Conservation (phyloP, 192 early-diverging fungal species). For the Entophlyctis luteolus region DNA sequence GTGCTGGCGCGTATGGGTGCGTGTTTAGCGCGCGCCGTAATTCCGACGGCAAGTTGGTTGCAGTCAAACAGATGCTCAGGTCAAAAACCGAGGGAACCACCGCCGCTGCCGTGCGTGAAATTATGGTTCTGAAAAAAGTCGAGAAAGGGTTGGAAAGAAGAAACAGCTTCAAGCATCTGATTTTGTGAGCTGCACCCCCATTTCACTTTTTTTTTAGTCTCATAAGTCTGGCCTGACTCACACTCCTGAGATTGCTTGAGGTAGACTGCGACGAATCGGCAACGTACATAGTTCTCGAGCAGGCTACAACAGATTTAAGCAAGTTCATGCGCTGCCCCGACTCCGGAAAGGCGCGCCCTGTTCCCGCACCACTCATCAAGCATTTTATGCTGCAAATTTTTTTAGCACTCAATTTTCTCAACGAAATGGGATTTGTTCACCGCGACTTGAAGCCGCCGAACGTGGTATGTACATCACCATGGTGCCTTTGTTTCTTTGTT, state of each 20-base stretch:
- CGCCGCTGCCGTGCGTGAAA: not conserved
- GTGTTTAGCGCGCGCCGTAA: not conserved
- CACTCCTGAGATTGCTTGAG: not conserved
- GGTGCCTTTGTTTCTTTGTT: not conserved
- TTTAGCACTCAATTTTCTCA: not conserved
- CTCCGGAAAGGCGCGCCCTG: no score
- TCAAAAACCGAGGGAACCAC: not conserved
- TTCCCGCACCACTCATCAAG: no score
- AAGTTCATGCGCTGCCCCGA: no score
- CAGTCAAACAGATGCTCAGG: not conserved
- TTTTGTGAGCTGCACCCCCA: no score
- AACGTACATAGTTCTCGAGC: no score
- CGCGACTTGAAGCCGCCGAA: slow-evolving; percentile 78
- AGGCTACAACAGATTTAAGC: no score
- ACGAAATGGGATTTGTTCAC: slow-evolving; percentile 46
- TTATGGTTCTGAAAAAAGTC: no score
- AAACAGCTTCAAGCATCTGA: no score
- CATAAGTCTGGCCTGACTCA: no score
- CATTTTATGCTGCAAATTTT: not conserved
- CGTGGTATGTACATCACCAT: slow-evolving; percentile 49
- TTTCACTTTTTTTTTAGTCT: no score
- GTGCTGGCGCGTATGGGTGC: not conserved
- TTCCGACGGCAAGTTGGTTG: not conserved
- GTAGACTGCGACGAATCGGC: not conserved
- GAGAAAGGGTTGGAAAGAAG: no score